These are phyloP conservation scores for Myxozyma monticola DNA, from an alignment of 805 yeast genomes.

Conservation along the genomic window DNA sequence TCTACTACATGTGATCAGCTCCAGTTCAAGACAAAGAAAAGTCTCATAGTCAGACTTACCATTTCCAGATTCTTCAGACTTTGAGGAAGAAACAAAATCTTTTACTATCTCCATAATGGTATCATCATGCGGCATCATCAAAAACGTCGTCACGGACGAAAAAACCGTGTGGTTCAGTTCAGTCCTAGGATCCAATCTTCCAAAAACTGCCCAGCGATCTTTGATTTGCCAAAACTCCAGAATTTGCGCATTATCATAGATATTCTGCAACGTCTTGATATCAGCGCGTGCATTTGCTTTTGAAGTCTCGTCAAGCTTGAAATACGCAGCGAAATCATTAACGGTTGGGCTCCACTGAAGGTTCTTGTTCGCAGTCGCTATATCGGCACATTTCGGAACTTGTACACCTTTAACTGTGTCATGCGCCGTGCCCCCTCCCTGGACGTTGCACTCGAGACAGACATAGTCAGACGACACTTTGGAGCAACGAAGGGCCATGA, in stretches of 20 bases:
- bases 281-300: constrained; percentile 1
- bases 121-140: constrained; percentile 5
- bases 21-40: no score
- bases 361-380: neutral
- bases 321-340: neutral
- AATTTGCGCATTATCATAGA: neutral
- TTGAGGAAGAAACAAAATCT: no score
- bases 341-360: neutral
- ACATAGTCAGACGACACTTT: neutral
- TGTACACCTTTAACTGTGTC: no score
- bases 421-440: constrained; percentile 3
- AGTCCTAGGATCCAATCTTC: no score
- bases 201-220: constrained; percentile 12
- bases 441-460: constrained; percentile 5
- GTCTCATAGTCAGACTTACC: no score
- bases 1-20: no score
- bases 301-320: neutral
- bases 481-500: constrained; percentile 1
- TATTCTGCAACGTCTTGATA: neutral
- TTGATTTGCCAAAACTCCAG: neutral
- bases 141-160: no score
- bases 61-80: no score
- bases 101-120: no score
- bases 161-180: no score
- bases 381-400: neutral